Evolutionary conservation across 2,329 filamentous ascomycete genomes (phyloP), one percentile per base, ranked within the genome.

Genomic region (Pseudocercospora pini-densiflorae): DNA sequence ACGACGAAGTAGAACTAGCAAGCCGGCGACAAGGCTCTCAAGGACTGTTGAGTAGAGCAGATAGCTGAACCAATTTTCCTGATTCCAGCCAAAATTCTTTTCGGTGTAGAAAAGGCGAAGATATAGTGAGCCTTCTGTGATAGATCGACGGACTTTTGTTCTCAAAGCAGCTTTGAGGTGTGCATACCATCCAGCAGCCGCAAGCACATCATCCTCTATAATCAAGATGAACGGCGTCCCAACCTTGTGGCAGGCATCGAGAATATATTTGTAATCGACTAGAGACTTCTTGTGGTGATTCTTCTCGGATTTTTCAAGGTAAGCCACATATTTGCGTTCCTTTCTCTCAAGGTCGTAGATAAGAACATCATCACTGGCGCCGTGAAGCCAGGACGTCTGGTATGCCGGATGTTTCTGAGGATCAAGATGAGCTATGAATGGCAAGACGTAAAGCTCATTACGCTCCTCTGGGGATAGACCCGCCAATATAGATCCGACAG

Each of bases 101-200:
- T 83, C 81, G 0, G 80, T 82, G 65, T 82, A 83, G 73, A 84
- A 84, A 12, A 84, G 74, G 2, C 81, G 80, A 19, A 84, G 74
- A 69, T 84, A 83, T 6, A 82, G 72, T 69, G 78, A 79, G 29
- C 65, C 40, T 16, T 63, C 43, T 4, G 47, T 19, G 14, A 24
- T 70, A 10, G 43, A 57, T 14, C 51, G 23, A 14, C 59, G 21
- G 6, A 63, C 27, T 16, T 49, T 45, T 9, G 57, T 49, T 14
- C 23, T 36, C 0, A 24, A 29, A 43, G 47, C 57, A 7, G 47
- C 66, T 45, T 79, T 72, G 0, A 79, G 80, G 4, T 81, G 78
- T 57, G 80, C 74, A 68, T 80, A 83, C 82, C 83, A 84, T 12
- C 82, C 82, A 59, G 83, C 81, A 70, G 81, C 77, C 36, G 81